phyloP scores from a whole-genome alignment of 768 basidiomycete species.

The Phylloporus arenicola region DNA sequence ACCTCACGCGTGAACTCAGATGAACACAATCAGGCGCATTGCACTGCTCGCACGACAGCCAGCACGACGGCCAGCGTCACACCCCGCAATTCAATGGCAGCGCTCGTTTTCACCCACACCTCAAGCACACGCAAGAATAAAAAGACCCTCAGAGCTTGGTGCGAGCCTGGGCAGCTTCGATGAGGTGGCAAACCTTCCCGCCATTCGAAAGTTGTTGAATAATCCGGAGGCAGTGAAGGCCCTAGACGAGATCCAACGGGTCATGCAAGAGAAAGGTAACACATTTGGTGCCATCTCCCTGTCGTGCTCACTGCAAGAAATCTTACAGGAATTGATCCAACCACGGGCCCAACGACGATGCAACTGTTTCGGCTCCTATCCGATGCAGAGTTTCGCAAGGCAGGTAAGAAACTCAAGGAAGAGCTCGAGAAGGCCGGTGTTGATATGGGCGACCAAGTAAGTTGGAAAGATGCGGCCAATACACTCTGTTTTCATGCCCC shows the following conservation, averaged over 20 bases:
- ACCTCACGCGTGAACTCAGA: too few species aligned
- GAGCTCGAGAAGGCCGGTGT: conserved; percentile 57
- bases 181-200: conserved; percentile 34
- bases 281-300: neutral
- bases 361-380: conserved; percentile 52
- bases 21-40: conserved; percentile 20
- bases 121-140: conserved; percentile 26
- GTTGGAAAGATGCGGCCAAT: conserved; percentile 7
- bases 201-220: conserved; percentile 44
- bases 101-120: conserved; percentile 31
- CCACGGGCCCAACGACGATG: conserved; percentile 42
- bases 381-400: conserved; percentile 48
- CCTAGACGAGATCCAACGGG: conserved; percentile 38
- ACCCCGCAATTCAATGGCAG: conserved; percentile 7
- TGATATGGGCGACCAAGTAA: conserved; percentile 51
- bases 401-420: conserved; percentile 39
- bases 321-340: conserved; percentile 43
- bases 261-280: conserved; percentile 48
- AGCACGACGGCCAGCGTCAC: conserved; percentile 7
- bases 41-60: conserved; percentile 12
- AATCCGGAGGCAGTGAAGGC: conserved; percentile 49
- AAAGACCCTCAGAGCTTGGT: conserved; percentile 25
- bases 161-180: conserved; percentile 39
- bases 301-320: neutral
- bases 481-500: neutral